These are phyloP conservation scores for Fusarium vanettenii DNA, from an alignment of 2,329 filamentous ascomycete genomes.

Conservation along the genomic window DNA sequence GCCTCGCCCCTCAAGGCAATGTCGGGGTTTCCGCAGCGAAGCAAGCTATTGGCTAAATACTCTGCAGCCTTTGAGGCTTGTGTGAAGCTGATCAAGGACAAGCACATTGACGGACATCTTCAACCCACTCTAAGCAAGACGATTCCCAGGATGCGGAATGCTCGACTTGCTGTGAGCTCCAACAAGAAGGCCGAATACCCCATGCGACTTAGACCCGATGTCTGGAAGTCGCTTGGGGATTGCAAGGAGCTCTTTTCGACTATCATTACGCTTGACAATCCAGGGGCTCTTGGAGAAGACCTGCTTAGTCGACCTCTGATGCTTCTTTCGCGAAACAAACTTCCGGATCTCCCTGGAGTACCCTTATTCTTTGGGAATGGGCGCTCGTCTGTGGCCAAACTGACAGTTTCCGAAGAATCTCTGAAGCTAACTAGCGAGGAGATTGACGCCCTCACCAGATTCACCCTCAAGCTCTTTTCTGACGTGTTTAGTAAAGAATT, in stretches of 20 bases:
- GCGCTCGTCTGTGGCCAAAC: slow-evolving; percentile 67
- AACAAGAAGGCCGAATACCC: slow-evolving; percentile 80
- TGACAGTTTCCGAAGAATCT: slow-evolving; percentile 55
- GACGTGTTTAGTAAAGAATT: slow-evolving; percentile 94
- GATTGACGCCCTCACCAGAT: slow-evolving; percentile 70
- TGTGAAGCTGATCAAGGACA: slow-evolving; percentile 71
- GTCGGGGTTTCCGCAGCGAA: slow-evolving; percentile 71
- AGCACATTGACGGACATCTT: slow-evolving; percentile 78
- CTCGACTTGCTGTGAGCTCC: slow-evolving; percentile 81
- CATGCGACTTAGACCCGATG: slow-evolving; percentile 81
- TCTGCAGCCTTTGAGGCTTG: slow-evolving; percentile 91
- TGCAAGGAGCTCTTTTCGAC: slow-evolving; percentile 67
- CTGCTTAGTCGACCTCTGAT: slow-evolving; percentile 72
- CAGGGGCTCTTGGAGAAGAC: slow-evolving; percentile 61
- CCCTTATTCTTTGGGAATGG: slow-evolving; percentile 78
- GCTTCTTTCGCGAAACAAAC: slow-evolving; percentile 73
- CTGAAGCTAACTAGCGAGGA: slow-evolving; percentile 57
- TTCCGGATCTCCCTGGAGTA: slow-evolving; percentile 76
- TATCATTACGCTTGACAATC: slow-evolving; percentile 68
- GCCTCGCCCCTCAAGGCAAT: slow-evolving; percentile 76
- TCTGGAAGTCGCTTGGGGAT: slow-evolving; percentile 70
- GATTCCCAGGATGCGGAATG: slow-evolving; percentile 87
- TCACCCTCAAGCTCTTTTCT: slow-evolving; percentile 80
- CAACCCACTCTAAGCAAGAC: slow-evolving; percentile 78
- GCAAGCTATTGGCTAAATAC: slow-evolving; percentile 84